Percentiles rank a stretch among this genome's conserved stretches.
phyloP scores from a whole-genome alignment of 2,329 filamentous ascomycete species.

The Exophiala phaeomuriformis region DNA sequence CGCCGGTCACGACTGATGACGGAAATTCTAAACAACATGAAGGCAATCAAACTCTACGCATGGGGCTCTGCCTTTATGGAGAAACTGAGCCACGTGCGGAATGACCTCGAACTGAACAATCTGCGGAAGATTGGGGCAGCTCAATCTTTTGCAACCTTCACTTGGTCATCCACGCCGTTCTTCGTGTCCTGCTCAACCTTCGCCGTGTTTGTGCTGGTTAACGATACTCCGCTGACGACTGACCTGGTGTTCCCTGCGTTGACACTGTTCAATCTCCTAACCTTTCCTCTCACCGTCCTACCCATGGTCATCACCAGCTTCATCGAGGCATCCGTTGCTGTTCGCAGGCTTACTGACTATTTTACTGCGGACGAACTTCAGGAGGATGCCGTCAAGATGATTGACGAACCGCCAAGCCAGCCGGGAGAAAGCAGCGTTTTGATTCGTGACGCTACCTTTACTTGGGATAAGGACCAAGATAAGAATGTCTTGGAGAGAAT shows the following conservation, averaged over 20 bases:
- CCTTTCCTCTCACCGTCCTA: constrained; percentile 85
- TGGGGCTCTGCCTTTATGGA: constrained; percentile 98
- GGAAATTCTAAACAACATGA: constrained; percentile 99
- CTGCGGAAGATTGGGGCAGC: constrained; percentile 91
- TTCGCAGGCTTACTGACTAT: constrained; percentile 75
- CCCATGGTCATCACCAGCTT: constrained; percentile 98
- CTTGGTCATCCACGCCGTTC: constrained; percentile 96
- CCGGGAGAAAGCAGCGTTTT: constrained; percentile 77
- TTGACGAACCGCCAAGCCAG: constrained; percentile 61
- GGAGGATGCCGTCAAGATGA: constrained; percentile 63
- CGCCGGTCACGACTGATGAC: constrained; percentile 86
- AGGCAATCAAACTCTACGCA: constrained; percentile 97
- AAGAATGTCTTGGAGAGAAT: constrained; percentile 68
- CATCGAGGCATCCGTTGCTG: constrained; percentile 90
- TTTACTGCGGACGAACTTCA: constrained; percentile 86
- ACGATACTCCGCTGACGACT: constrained; percentile 72
- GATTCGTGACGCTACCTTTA: constrained; percentile 80
- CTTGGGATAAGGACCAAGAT: constrained; percentile 80
- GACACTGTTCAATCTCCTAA: constrained; percentile 90
- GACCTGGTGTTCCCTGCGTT: constrained; percentile 92
- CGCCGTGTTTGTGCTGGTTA: constrained; percentile 82
- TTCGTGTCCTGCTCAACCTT: constrained; percentile 96
- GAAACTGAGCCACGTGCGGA: constrained; percentile 90
- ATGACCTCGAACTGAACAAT: constrained; percentile 91
- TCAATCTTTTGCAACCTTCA: constrained; percentile 92